A percentile compares a stretch with the other conserved stretches of the same genome.
phyloP scores from a whole-genome alignment of 2,329 filamentous ascomycete species.

The Chaetomium globosum region DNA sequence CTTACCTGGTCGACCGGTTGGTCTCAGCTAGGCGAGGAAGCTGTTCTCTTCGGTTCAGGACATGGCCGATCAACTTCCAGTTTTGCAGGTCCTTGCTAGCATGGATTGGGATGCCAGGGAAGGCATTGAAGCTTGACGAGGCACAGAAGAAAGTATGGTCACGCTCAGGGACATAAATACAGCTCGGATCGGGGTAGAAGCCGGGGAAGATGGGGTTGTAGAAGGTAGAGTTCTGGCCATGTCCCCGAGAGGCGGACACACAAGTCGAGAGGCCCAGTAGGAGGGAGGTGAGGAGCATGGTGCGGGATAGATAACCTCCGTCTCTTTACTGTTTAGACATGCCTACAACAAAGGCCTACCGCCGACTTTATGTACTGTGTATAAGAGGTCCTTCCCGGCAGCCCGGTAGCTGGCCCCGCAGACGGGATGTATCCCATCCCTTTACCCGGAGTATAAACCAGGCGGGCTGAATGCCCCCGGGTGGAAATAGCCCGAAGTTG shows the following conservation, averaged over 20 bases:
- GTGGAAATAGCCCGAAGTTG: constrained; percentile 20
- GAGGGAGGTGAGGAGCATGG: constrained; percentile 14
- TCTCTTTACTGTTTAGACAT: neutral
- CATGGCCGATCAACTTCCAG: constrained; percentile 48
- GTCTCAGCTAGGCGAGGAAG: constrained; percentile 41
- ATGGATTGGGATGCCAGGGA: constrained; percentile 51
- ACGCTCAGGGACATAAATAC: constrained; percentile 44
- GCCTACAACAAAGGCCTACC: neutral
- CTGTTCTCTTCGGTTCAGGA: constrained; percentile 43
- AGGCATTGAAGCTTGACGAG: constrained; percentile 49
- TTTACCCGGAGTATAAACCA: constrained; percentile 29
- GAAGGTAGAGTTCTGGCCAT: constrained; percentile 37
- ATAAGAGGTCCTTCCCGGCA: constrained; percentile 1
- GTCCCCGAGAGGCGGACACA: constrained; percentile 18
- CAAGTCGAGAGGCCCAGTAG: constrained; percentile 25
- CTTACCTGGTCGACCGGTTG: constrained; percentile 40
- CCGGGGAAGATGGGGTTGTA: constrained; percentile 49
- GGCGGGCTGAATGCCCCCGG: constrained; percentile 8
- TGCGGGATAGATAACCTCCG: neutral
- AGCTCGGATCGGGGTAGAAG: constrained; percentile 50
- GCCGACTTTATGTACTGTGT: neutral
- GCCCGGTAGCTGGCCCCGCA: constrained; percentile 25
- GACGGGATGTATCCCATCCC: constrained; percentile 18
- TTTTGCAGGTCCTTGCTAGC: constrained; percentile 49
- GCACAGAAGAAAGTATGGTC: constrained; percentile 50